Evolutionary conservation across 2,329 filamentous ascomycete genomes (phyloP), one percentile per base, ranked within the genome.

Genomic region (Endoconidiophora polonica): DNA sequence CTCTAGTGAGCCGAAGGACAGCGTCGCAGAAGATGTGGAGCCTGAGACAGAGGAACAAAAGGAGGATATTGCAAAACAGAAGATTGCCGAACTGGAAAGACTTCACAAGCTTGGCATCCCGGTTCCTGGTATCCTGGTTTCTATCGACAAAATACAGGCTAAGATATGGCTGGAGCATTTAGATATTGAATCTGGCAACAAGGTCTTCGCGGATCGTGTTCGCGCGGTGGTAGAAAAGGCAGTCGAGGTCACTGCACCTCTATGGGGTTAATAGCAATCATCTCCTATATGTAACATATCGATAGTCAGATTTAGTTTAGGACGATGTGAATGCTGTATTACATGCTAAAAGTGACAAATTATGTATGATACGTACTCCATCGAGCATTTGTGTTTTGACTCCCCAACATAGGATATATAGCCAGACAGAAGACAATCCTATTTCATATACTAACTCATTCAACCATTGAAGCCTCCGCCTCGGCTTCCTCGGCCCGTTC

Each of bases 141-240:
- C 76, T 58, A 82, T 95, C 3, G 90, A 96, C 59, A 91, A 86
- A 66, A 81, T 87, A 66, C 72, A 82, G 48, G 91, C 90, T 5
- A 83, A 78, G 54, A 81, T 98, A 5, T 96, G 90, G 88, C 68
- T 98, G 38, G 91, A 96, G 70, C 79, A 84, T 57, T 65, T 96
- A 42, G 86, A 94, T 58, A 84, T 98, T 3, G 91, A 96, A 65
- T 93, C 86, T 62, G 68, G 68, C 49, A 86, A 86, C 56, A 77
- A 79, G 55, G 77, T 86, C 16, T 76, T 94, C 59, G 79, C 79
- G 44, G 90, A 94, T 63, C 73, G 91, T 52, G 85, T 98, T 4
- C 76, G 83, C 57, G 86, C 86, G 1, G 86, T 98, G 6, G 84
- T 95, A 9, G 90, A 96, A 63, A 74, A 87, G 56, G 88, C 84